Base-by-base conservation (phyloP, 2,329 filamentous ascomycete species). In the Beauveria rudraprayagi region DNA sequence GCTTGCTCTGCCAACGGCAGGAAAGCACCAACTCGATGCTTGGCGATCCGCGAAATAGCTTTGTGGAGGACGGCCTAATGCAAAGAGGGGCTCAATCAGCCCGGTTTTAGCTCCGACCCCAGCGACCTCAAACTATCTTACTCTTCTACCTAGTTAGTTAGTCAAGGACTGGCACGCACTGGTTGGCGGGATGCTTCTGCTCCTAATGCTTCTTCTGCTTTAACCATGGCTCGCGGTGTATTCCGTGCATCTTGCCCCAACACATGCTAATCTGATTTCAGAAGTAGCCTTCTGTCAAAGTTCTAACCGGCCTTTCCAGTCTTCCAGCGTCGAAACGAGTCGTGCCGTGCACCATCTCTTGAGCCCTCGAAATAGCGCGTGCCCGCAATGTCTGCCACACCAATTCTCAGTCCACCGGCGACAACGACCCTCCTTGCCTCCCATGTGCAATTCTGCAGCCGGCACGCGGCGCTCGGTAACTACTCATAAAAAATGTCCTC, bases 11-110 rank as follows among this genome's bases (percentile, higher is more conserved):
- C 14, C 34, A 57, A 30, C 55, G 46, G 44, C 55, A 47, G 10
- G 53, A 41, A 22, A 44, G 53, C 41, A 37, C 34, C 34, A 22
- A 24, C 22, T 22, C 26, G 16, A 41, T 22, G 44, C 55, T 57
- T 57, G 55, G 55, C 55, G 55, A 57, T 57, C 55, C 30, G 55
- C 55, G 14, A 57, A 57, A 56, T 40, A 41, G 55, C 46, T 50
- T 50, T 57, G 53, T 56, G 53, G 53, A 56, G 53, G 53, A 46
- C n/a, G 41, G 26, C 40, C 17, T 34, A 5, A 26, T 56, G 4
- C 30, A 57, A 30, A 50, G 44, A 50, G 44, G 44, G 44, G 46
- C 51, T 43, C 37, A 47, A 28, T n/a, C n/a, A 28, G 34, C 22
- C 55, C 43, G 53, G 34, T 57, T 47, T 40, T 41, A 24, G 41